These are phyloP conservation scores for Citrus inodora DNA, from an alignment of 345 rosid species.

Conservation along the genomic window DNA sequence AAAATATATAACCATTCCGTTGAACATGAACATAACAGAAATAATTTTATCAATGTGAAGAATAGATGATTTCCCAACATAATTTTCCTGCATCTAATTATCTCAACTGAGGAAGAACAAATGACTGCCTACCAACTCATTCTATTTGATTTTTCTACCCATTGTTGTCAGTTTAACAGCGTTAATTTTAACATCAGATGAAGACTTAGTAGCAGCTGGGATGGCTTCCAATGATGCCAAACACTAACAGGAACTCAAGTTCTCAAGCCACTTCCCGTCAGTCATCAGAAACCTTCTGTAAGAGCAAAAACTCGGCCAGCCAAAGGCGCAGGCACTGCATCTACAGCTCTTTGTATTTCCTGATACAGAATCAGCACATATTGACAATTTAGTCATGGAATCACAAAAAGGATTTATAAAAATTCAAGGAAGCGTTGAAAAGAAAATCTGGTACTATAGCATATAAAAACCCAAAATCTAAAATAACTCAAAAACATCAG, in stretches of 20 bases:
- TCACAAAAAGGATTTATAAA: neutral
- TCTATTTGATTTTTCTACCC: neutral
- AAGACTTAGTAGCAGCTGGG: neutral
- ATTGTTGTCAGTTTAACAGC: neutral
- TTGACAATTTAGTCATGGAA: constrained; percentile 2
- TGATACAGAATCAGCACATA: constrained; percentile 25
- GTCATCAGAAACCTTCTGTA: constrained; percentile 65
- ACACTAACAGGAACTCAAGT: neutral
- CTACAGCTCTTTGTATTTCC: constrained; percentile 74
- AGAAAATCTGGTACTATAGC: neutral
- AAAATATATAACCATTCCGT: neutral
- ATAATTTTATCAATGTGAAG: neutral
- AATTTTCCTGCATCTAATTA: neutral
- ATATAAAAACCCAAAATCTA: neutral
- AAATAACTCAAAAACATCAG: neutral
- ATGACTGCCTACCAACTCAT: neutral
- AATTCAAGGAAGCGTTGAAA: neutral
- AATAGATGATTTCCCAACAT: neutral
- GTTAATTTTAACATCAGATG: neutral
- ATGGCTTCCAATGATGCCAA: neutral
- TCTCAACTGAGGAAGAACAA: neutral
- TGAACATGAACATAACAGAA: neutral
- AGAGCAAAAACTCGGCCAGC: constrained; percentile 74
- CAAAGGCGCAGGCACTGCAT: constrained; percentile 56
- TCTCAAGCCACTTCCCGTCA: constrained; percentile 19